phyloP scores from a whole-genome alignment of 176 grass and related monocot species.

The Typha latifolia region DNA sequence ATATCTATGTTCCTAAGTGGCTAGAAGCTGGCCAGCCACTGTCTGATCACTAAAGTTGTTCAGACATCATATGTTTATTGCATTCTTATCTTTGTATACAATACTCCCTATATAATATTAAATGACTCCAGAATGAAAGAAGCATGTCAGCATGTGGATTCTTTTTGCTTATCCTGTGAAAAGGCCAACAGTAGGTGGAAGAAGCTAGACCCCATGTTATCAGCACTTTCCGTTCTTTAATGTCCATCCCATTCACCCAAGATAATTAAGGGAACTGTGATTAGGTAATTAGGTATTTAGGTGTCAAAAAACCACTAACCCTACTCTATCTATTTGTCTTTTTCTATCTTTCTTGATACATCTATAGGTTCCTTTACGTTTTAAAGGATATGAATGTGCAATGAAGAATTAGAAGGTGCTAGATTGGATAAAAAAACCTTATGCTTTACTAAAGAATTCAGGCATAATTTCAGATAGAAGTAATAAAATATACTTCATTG shows the following conservation, averaged over 20 bases:
- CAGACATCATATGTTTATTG: not conserved
- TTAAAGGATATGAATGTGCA: not conserved
- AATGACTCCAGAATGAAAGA: not conserved
- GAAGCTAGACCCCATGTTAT: not conserved
- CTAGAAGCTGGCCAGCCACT: not conserved
- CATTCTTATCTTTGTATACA: not conserved
- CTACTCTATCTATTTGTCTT: not conserved
- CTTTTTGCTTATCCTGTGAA: not conserved
- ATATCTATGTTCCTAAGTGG: not conserved
- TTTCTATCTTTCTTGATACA: not conserved
- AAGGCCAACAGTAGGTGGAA: not conserved
- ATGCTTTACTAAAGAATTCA: not conserved
- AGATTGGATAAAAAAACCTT: not conserved
- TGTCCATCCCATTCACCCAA: not conserved
- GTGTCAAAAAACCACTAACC: not conserved
- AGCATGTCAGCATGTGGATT: not conserved
- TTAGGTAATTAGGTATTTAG: conserved; percentile 6
- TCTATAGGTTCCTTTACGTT: not conserved
- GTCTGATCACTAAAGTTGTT: not conserved
- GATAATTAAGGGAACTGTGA: not conserved
- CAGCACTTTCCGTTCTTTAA: not conserved
- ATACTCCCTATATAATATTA: not conserved
- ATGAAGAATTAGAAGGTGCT: not conserved
- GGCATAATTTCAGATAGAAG: not conserved
- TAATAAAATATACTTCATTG: not conserved